Evolutionary conservation across 2,329 filamentous ascomycete genomes (phyloP).

Genomic region (Lachnellula cervina): DNA sequence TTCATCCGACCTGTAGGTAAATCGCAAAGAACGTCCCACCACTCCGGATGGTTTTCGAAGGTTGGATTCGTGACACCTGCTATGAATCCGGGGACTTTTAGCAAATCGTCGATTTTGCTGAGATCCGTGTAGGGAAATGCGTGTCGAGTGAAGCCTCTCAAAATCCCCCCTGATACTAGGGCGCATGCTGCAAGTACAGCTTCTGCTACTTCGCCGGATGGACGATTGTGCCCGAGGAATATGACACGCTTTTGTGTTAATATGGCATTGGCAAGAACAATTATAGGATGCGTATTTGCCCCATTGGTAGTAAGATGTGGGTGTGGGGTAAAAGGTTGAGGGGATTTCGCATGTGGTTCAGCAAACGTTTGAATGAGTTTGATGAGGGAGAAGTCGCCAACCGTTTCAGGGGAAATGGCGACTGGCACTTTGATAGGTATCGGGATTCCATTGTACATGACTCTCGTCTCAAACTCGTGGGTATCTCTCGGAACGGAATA

Average conservation of each 20-base stretch:
- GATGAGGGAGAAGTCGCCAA: constrained; percentile 95
- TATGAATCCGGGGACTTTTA: constrained; percentile 96
- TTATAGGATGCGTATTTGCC: constrained; percentile 84
- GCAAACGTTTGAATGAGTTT: constrained; percentile 96
- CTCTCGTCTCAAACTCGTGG: constrained; percentile 93
- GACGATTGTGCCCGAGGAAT: constrained; percentile 91
- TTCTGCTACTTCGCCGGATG: constrained; percentile 92
- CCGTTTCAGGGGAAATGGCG: constrained; percentile 88
- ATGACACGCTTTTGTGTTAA: constrained; percentile 95
- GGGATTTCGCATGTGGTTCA: constrained; percentile 71
- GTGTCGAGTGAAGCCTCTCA: constrained; percentile 90
- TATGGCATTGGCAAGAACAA: constrained; percentile 89
- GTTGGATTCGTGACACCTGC: constrained; percentile 96
- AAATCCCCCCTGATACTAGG: constrained; percentile 83
- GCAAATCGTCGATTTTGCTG: constrained; percentile 92
- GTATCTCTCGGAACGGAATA: constrained; percentile 87
- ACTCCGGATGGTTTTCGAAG: constrained; percentile 90
- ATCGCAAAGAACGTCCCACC: constrained; percentile 98
- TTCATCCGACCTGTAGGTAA: constrained; percentile 88
- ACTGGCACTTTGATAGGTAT: constrained; percentile 96
- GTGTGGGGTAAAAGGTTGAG: constrained; percentile 80
- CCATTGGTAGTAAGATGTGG: constrained; percentile 92
- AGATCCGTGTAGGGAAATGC: constrained; percentile 98
- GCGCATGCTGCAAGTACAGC: constrained; percentile 97
- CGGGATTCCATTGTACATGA: constrained; percentile 93